A percentile compares a stretch with the other conserved stretches of the same genome.
phyloP scores from a whole-genome alignment of 768 basidiomycete genomes.

The Podaxis sp. region DNA sequence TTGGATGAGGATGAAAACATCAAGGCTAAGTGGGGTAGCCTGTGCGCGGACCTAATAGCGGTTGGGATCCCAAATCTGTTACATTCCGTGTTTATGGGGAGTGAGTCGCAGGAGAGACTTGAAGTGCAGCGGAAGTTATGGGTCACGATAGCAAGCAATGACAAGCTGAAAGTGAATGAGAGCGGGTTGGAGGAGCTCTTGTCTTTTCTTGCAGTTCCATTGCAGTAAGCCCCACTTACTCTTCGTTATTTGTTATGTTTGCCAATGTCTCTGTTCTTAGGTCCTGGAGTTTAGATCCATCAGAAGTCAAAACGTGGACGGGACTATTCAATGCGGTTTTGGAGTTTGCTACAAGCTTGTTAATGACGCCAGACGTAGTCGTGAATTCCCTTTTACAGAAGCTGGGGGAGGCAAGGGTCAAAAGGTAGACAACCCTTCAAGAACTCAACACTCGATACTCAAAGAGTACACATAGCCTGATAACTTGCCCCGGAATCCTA shows the following conservation, averaged over 20 bases:
- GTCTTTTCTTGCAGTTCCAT: conserved; percentile 45
- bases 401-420: neutral
- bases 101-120: conserved; percentile 25
- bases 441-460: neutral
- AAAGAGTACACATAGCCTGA: neutral
- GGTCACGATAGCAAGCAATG: conserved; percentile 38
- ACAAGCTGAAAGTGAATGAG: conserved; percentile 22
- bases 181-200: conserved; percentile 40
- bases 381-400: neutral
- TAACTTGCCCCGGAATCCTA: neutral
- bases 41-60: conserved; percentile 50
- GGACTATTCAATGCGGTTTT: neutral
- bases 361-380: neutral
- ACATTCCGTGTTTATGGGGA: conserved; percentile 29
- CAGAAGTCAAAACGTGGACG: conserved; percentile 15
- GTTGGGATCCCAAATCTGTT: conserved; percentile 40
- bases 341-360: neutral
- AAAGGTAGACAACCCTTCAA: neutral
- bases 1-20: conserved; percentile 36
- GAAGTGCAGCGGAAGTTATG: conserved; percentile 48
- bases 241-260: neutral
- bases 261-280: conserved; percentile 2
- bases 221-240: conserved; percentile 36
- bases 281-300: conserved; percentile 47
- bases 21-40: conserved; percentile 41